A percentile compares a stretch with the other conserved stretches of the same genome.
These are phyloP conservation scores for Luvunga scandens DNA, from an alignment of 345 rosid species.

Conservation along the genomic window DNA sequence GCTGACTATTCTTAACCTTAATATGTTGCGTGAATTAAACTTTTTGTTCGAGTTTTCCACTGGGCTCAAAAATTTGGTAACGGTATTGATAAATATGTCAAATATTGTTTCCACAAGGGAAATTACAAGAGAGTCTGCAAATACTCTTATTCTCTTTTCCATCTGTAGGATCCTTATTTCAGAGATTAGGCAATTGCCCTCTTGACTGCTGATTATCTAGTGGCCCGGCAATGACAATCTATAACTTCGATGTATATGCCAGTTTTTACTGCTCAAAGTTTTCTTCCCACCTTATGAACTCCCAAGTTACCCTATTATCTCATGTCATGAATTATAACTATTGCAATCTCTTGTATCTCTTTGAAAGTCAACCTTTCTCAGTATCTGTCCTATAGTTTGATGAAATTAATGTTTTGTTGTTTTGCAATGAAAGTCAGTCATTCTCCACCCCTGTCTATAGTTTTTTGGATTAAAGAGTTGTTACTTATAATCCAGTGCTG, in stretches of 20 bases:
- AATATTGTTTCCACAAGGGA: not conserved
- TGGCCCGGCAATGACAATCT: not conserved
- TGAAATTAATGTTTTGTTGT: too few species aligned
- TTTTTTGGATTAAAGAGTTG: not conserved
- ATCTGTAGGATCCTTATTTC: not conserved
- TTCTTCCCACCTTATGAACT: not conserved
- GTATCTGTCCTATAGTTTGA: too few species aligned
- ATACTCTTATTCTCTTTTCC: not conserved
- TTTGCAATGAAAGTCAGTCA: not conserved
- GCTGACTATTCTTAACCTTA: not conserved
- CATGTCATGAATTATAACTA: not conserved
- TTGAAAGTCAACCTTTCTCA: too few species aligned
- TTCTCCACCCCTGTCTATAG: not conserved
- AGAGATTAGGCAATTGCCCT: not conserved
- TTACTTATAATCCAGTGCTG: not conserved
- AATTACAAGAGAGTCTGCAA: not conserved
- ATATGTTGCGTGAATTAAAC: not conserved
- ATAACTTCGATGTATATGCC: not conserved
- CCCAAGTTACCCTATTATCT: not conserved
- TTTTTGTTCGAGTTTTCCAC: not conserved
- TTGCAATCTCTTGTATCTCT: not conserved
- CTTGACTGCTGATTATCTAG: not conserved
- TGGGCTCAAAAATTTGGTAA: not conserved
- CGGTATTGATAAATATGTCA: not conserved
- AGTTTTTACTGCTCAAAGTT: not conserved